A percentile compares a stretch with the other conserved stretches of the same genome.
These are phyloP conservation scores for Mycena vulgaris DNA, from an alignment of 768 basidiomycete species.

Conservation along the genomic window DNA sequence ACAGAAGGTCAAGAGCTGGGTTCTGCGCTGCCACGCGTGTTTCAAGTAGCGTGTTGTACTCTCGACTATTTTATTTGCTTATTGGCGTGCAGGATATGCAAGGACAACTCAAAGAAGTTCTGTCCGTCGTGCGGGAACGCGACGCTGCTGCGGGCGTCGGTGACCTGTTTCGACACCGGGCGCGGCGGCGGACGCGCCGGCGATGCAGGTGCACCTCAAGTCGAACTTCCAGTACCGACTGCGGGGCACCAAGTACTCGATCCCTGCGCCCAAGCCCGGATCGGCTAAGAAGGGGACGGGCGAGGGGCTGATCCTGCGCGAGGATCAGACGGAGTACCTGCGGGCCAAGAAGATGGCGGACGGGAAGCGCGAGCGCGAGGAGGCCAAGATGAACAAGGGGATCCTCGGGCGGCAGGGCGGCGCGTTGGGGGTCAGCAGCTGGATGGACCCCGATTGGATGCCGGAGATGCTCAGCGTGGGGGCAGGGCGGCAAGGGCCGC, in stretches of 20 bases:
- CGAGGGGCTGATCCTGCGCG: constrained; percentile 88
- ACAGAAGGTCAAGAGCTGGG: constrained; percentile 94
- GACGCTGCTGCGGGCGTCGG: constrained; percentile 90
- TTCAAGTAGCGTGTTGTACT: constrained; percentile 88
- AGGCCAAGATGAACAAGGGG: constrained; percentile 79
- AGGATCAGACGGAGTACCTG: constrained; percentile 93
- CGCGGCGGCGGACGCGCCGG: constrained; percentile 72
- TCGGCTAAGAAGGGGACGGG: constrained; percentile 88
- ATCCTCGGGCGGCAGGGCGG: constrained; percentile 66
- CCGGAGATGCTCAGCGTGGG: constrained; percentile 83
- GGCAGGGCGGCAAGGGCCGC: constrained; percentile 80
- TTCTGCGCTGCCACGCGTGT: constrained; percentile 96
- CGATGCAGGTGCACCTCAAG: constrained; percentile 93
- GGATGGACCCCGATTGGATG: constrained; percentile 97
- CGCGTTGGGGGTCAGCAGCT: constrained; percentile 75
- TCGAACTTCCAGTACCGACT: constrained; percentile 94
- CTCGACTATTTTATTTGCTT: constrained; percentile 1
- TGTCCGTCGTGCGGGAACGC: constrained; percentile 98
- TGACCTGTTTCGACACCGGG: constrained; percentile 83
- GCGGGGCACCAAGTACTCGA: constrained; percentile 93
- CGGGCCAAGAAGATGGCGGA: constrained; percentile 86
- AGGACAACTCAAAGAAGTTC: constrained; percentile 94
- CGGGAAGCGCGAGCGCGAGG: constrained; percentile 82
- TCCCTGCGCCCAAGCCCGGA: constrained; percentile 92
- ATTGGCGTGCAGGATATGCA: constrained; percentile 81